Evolutionary conservation across 805 yeast genomes (phyloP).

Genomic region (Pichia scutulata): DNA sequence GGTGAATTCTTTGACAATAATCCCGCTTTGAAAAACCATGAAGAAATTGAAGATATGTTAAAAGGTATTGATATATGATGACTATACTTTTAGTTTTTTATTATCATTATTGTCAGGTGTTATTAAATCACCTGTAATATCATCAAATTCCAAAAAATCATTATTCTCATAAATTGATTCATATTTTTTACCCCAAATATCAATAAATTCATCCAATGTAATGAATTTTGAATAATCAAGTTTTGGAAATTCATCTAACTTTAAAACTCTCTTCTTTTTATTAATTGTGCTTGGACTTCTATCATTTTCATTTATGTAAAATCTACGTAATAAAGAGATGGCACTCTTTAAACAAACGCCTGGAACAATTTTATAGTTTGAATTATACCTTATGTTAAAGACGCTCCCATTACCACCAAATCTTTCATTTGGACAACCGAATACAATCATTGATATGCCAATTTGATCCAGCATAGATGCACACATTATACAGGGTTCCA

Average conservation of each 20-base stretch:
- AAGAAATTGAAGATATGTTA: conserved; percentile 16
- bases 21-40: conserved; percentile 24
- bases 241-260: conserved; percentile 48
- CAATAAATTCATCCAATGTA: conserved; percentile 40
- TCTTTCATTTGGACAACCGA: conserved; percentile 91
- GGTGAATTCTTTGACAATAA: conserved; percentile 20
- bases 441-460: conserved; percentile 63
- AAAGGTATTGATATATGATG: not conserved
- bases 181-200: conserved; percentile 39
- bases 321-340: conserved; percentile 67
- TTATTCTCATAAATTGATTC: conserved; percentile 20
- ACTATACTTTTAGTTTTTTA: not conserved
- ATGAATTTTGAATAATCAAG: conserved; percentile 51
- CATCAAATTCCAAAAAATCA: conserved; percentile 20
- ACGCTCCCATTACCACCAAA: conserved; percentile 97
- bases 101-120: not conserved
- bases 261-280: conserved; percentile 61
- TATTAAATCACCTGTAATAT: conserved; percentile 3
- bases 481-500: conserved; percentile 98
- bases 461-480: conserved; percentile 84
- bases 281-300: conserved; percentile 76
- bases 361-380: conserved; percentile 37
- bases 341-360: conserved; percentile 81
- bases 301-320: conserved; percentile 79
- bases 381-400: conserved; percentile 39